Conservation (phyloP, 305 asterid genomes). For the Solanum chacoense region DNA sequence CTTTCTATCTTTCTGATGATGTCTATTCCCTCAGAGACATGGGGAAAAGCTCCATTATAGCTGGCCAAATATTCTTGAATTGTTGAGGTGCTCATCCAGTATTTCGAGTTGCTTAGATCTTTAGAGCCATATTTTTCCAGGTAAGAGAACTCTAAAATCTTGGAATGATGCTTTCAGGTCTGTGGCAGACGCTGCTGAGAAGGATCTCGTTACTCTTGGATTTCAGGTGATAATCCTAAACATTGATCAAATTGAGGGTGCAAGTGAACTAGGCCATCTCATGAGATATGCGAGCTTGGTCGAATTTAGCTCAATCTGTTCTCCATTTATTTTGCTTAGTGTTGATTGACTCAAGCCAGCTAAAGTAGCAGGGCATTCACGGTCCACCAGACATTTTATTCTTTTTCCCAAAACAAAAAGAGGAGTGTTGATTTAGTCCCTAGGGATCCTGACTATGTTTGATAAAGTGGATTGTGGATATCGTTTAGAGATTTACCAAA, state of each 20-base stretch:
- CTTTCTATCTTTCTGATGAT: not conserved
- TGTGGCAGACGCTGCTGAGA: conserved; percentile 78
- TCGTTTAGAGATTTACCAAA: not conserved
- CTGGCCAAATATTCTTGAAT: conserved; percentile 82
- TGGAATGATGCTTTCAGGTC: conserved; percentile 36
- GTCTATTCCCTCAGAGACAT: conserved; percentile 54
- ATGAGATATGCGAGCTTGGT: not conserved
- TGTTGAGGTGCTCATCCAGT: conserved; percentile 52
- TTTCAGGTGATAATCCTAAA: conserved; percentile 71
- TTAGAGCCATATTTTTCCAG: not conserved
- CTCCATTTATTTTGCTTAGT: not conserved
- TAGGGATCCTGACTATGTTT: not conserved
- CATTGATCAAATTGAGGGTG: not conserved
- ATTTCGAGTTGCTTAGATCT: not conserved
- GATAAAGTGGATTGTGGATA: not conserved
- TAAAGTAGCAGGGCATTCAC: not conserved
- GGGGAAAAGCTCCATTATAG: conserved; percentile 89
- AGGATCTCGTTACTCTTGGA: conserved; percentile 85
- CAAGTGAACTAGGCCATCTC: not conserved
- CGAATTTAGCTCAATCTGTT: not conserved
- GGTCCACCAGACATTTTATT: not conserved
- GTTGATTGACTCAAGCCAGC: not conserved
- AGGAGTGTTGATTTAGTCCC: not conserved
- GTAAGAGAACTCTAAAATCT: not conserved
- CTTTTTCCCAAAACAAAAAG: not conserved